phyloP scores from a whole-genome alignment of 345 rosid species.

The Sisymbrium irio region DNA sequence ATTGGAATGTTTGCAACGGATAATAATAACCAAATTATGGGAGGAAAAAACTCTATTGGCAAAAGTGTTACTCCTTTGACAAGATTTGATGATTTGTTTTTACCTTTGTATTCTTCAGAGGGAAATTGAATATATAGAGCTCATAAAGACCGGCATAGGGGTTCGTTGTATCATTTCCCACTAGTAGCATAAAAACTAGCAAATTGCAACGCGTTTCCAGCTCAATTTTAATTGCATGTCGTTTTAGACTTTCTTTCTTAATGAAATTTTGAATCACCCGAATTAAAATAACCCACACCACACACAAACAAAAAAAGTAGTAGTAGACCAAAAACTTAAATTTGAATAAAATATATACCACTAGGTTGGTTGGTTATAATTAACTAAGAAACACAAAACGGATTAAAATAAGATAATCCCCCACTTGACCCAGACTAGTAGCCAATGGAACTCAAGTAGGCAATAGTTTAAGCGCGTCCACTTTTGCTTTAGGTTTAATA shows the following conservation, averaged over 20 bases:
- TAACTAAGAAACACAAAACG: constrained; percentile 3
- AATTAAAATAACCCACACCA: background rate
- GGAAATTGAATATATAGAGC: background rate
- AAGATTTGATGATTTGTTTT: background rate
- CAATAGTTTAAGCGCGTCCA: constrained; percentile 24
- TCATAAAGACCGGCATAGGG: constrained; percentile 5
- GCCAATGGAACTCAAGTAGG: constrained; percentile 32
- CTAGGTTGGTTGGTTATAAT: constrained; percentile 9
- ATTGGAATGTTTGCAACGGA: background rate
- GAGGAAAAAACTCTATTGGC: background rate
- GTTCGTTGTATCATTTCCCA: constrained; percentile 33
- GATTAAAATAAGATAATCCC: constrained; percentile 16
- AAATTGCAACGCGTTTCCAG: constrained; percentile 37
- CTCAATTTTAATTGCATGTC: constrained; percentile 25
- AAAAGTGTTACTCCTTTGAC: background rate
- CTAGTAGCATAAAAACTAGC: constrained; percentile 15
- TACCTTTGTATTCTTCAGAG: background rate
- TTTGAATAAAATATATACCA: constrained; percentile 14
- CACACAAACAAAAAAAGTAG: background rate
- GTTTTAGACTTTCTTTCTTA: constrained; percentile 14
- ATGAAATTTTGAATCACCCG: constrained; percentile 10
- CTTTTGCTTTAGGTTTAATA: constrained; percentile 9
- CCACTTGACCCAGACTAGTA: constrained; percentile 33
- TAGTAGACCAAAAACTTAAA: constrained; percentile 20
- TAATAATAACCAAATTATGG: background rate